Percentiles rank a stretch among this genome's conserved stretches.
These are phyloP conservation scores for Pseudozyma flocculosa DNA, from an alignment of 1,284 basidiomycete species.

Conservation along the genomic window DNA sequence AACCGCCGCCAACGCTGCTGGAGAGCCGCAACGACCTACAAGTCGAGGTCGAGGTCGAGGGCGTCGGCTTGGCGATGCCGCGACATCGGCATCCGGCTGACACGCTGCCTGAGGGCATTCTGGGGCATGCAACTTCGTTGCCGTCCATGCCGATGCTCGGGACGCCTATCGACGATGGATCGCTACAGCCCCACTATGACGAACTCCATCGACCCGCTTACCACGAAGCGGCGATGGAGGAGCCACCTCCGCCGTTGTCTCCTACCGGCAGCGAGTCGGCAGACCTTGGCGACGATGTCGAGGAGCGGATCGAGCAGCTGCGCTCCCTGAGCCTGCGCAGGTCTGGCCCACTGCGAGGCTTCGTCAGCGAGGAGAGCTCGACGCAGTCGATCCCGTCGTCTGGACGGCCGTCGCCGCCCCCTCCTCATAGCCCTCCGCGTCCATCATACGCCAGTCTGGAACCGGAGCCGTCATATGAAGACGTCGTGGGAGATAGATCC, in stretches of 20 bases:
- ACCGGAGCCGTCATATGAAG: not conserved
- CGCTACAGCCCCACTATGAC: not conserved
- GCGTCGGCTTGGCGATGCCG: constrained; percentile 45
- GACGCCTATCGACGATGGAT: not conserved
- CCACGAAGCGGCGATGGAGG: not conserved
- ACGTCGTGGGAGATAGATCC: not conserved
- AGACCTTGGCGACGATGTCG: not conserved
- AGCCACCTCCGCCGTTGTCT: not conserved
- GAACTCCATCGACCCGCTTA: not conserved
- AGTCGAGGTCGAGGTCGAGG: constrained; percentile 51
- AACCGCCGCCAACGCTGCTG: constrained; percentile 38
- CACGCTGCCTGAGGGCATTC: constrained; percentile 3
- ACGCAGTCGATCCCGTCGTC: not conserved
- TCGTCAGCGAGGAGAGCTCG: not conserved
- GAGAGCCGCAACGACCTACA: constrained; percentile 45
- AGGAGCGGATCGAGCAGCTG: not conserved
- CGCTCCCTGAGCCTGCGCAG: not conserved
- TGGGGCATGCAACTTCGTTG: no score
- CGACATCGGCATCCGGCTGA: constrained; percentile 25
- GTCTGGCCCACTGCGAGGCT: not conserved
- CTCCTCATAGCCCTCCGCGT: not conserved
- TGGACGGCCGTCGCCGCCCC: not conserved
- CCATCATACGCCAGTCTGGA: not conserved
- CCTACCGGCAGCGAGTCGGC: not conserved
- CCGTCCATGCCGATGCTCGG: not conserved